Evolutionary conservation across 257 asterid genomes (phyloP).

Genomic region (Linaria vulgaris): DNA sequence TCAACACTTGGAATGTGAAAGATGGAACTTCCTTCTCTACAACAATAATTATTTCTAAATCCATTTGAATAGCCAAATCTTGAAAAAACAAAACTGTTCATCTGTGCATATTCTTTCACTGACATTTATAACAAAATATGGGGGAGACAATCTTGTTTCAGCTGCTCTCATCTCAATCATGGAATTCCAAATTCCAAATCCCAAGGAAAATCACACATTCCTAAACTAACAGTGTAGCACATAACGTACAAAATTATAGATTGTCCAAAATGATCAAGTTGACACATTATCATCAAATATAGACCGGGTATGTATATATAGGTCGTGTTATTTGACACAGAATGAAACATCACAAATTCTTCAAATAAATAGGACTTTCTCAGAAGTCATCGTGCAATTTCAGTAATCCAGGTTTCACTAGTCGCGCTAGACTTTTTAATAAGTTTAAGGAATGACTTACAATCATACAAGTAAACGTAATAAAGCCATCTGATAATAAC

Average conservation of each 20-base stretch:
- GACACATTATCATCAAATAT: neutral
- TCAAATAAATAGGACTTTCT: neutral
- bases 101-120: no score
- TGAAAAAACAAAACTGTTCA: neutral
- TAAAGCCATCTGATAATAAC: conserved; percentile 3
- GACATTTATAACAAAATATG: no score
- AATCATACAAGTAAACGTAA: neutral
- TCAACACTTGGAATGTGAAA: neutral
- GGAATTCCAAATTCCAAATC: neutral
- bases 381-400: neutral
- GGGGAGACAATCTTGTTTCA: no score
- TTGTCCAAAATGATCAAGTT: neutral
- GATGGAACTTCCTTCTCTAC: neutral
- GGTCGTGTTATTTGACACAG: neutral
- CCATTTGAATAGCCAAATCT: neutral
- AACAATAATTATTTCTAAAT: neutral
- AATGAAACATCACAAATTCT: neutral
- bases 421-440: neutral
- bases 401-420: neutral
- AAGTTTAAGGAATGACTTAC: neutral
- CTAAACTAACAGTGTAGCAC: neutral
- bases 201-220: neutral
- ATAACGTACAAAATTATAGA: neutral
- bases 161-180: no score
- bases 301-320: neutral